Percentiles rank a stretch among this genome's conserved stretches.
These are phyloP conservation scores for Fusarium dimerum DNA, from an alignment of 2,329 filamentous ascomycete species.

Conservation along the genomic window DNA sequence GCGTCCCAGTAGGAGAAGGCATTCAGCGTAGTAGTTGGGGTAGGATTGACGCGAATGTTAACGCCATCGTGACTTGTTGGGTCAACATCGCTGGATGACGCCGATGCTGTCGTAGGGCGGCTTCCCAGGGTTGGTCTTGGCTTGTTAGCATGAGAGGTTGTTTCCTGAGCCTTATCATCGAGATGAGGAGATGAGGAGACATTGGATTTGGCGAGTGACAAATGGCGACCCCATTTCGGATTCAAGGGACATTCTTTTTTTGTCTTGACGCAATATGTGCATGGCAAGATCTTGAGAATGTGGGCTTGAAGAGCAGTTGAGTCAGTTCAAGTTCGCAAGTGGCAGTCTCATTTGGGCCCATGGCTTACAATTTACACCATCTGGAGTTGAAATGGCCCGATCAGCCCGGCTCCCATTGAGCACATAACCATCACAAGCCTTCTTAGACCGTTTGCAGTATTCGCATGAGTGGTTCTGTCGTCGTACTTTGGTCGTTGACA, in stretches of 20 bases:
- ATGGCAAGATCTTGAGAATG: constrained; percentile 11
- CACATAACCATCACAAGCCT: constrained; percentile 27
- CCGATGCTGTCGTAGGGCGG: neutral
- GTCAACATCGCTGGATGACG: constrained; percentile 1
- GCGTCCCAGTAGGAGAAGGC: constrained; percentile 12
- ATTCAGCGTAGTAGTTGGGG: constrained; percentile 12
- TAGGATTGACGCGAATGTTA: constrained; percentile 1
- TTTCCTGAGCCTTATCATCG: neutral
- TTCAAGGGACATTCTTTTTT: constrained; percentile 32
- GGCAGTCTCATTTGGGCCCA: no score
- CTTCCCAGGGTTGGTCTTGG: constrained; percentile 5
- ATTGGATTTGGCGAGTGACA: constrained; percentile 1
- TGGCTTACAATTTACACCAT: no score
- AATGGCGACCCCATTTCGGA: constrained; percentile 24
- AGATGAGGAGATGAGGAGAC: constrained; percentile 2
- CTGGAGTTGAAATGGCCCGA: no score
- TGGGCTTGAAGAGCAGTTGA: no score
- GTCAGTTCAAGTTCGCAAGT: no score
- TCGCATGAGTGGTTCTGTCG: constrained; percentile 29
- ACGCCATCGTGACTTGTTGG: constrained; percentile 1
- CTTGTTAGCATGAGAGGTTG: constrained; percentile 6
- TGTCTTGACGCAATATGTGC: constrained; percentile 33
- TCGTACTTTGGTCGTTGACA: constrained; percentile 12
- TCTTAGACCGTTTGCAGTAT: constrained; percentile 27
- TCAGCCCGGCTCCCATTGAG: constrained; percentile 9